Percentiles rank a stretch among this genome's conserved stretches.
phyloP scores from a whole-genome alignment of 306 rosid species.

The Pterocarpus santalinus region DNA sequence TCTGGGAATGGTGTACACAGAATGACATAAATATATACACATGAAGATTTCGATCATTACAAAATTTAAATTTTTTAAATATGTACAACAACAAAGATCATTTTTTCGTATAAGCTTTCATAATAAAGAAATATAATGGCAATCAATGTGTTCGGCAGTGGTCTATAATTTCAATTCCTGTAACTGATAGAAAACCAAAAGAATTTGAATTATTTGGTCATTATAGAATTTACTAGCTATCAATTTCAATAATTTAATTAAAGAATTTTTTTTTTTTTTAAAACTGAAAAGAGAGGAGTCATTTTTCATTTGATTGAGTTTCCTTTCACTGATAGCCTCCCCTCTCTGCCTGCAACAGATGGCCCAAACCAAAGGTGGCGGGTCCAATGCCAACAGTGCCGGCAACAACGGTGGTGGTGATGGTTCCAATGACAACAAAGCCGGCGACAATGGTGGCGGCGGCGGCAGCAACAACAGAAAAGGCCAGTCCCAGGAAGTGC shows the following conservation, averaged over 20 bases:
- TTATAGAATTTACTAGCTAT: slow-evolving; percentile 2
- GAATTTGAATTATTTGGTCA: slow-evolving; percentile 22
- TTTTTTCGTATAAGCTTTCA: no score
- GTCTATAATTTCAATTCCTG: background rate
- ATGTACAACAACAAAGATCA: no score
- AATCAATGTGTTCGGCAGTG: background rate
- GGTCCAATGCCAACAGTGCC: background rate
- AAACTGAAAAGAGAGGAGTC: background rate
- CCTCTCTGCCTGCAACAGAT: slow-evolving; percentile 15
- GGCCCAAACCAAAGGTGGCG: slow-evolving; percentile 40
- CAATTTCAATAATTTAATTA: background rate
- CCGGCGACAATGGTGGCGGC: no score
- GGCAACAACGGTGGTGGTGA: background rate
- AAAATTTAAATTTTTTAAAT: no score
- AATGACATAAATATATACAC: no score
- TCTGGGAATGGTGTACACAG: no score
- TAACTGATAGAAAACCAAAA: slow-evolving; percentile 15
- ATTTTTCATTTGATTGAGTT: background rate
- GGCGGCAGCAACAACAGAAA: slow-evolving; percentile 7
- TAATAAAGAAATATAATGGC: background rate
- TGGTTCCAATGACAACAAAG: no score
- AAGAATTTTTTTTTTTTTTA: background rate
- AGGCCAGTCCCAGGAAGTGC: background rate
- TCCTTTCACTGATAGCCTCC: background rate
- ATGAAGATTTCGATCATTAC: no score